Evolutionary conservation across 148 eudicot genomes (phyloP).

Genomic region (Talinum fruticosum): DNA sequence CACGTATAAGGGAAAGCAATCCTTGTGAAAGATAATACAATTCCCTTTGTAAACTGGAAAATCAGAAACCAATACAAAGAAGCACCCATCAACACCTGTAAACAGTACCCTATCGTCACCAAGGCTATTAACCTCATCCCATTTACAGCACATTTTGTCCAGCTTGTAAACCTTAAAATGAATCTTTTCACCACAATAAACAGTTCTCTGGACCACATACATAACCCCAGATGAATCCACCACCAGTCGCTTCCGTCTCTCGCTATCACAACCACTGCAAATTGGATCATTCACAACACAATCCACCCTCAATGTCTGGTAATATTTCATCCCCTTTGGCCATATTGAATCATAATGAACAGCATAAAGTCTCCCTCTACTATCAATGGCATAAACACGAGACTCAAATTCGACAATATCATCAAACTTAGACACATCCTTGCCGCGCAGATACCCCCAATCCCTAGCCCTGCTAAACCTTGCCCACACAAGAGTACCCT

Average conservation of each 20-base stretch:
- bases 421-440: not conserved
- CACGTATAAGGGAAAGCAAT: not conserved
- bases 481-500: conserved; percentile 4
- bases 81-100: conserved; percentile 12
- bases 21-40: conserved; percentile 1
- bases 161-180: conserved; percentile 5
- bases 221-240: conserved; percentile 13
- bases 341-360: conserved; percentile 3
- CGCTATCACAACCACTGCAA: not conserved
- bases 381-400: not conserved
- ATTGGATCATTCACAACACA: not conserved
- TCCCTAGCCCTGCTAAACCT: not conserved
- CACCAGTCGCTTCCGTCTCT: conserved; percentile 15
- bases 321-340: not conserved
- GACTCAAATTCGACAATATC: conserved; percentile 4
- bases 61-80: conserved; percentile 2
- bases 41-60: not conserved
- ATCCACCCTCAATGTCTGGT: conserved; percentile 1
- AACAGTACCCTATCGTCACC: conserved; percentile 11
- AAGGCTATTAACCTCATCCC: not conserved
- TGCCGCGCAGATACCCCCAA: not conserved
- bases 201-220: not conserved
- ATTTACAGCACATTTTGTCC: conserved; percentile 2
- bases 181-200: not conserved
- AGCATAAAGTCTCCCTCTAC: conserved; percentile 5